Evolutionary conservation across 345 rosid species (phyloP).

Genomic region (Mangifera indica): DNA sequence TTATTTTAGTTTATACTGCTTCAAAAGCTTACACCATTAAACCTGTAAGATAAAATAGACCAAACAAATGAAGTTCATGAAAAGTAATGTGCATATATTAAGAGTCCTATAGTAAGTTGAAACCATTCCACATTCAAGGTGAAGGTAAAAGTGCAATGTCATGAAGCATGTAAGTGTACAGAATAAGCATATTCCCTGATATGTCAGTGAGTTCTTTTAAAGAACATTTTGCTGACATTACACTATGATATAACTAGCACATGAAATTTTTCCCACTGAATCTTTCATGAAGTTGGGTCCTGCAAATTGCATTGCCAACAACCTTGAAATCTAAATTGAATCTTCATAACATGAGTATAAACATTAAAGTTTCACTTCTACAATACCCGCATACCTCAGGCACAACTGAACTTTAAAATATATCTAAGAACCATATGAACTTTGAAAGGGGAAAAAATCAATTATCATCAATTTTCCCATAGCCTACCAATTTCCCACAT

Average conservation of each 20-base stretch:
- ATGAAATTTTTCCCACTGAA: slow-evolving; percentile 6
- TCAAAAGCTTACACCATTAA: no score
- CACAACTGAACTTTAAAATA: slow-evolving; percentile 25
- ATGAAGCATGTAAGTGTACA: background rate
- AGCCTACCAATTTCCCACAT: slow-evolving; percentile 19
- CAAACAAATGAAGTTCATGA: no score
- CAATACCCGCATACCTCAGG: slow-evolving; percentile 23
- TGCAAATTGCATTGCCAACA: slow-evolving; percentile 26
- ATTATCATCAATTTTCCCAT: slow-evolving; percentile 36
- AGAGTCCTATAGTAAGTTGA: no score
- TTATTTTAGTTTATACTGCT: no score
- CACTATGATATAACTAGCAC: background rate
- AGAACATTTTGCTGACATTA: background rate
- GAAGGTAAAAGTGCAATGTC: background rate
- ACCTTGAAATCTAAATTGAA: slow-evolving; percentile 23
- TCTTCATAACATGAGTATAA: slow-evolving; percentile 27
- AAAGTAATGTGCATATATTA: no score
- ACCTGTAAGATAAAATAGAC: no score
- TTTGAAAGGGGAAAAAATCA: slow-evolving; percentile 19
- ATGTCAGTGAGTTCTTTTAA: background rate
- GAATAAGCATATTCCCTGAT: background rate
- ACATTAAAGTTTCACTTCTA: slow-evolving; percentile 27
- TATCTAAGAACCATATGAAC: slow-evolving; percentile 29
- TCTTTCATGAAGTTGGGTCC: background rate
- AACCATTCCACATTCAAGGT: background rate